phyloP scores from a whole-genome alignment of 2,329 filamentous ascomycete species.

The Alternaria hordeiaustralica region DNA sequence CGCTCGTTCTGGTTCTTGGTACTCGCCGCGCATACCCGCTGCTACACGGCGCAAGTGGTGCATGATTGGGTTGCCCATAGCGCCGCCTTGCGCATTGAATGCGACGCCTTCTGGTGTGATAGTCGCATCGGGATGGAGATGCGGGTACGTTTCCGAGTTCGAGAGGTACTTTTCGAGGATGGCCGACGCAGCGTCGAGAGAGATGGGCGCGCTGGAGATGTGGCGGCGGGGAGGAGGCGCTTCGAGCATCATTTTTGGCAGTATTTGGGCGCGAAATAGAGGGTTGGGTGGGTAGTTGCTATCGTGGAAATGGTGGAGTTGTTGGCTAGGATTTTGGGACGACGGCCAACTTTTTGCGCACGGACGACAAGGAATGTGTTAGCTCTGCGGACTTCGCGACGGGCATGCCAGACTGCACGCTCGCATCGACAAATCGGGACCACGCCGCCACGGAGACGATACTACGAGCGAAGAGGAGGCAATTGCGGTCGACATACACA shows the following conservation, averaged over 20 bases:
- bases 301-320: not conserved
- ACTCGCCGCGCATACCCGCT: conserved; percentile 60
- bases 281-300: not conserved
- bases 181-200: conserved; percentile 40
- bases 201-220: conserved; percentile 40
- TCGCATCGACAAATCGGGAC: not conserved
- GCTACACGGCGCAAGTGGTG: conserved; percentile 62
- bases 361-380: conserved; percentile 26
- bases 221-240: conserved; percentile 48
- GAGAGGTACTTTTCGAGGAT: conserved; percentile 51
- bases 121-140: conserved; percentile 58
- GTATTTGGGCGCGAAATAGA: not conserved
- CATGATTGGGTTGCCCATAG: conserved; percentile 56
- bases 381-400: conserved; percentile 25
- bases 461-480: not conserved
- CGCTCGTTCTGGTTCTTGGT: conserved; percentile 53
- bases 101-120: conserved; percentile 52
- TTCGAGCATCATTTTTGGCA: conserved; percentile 38
- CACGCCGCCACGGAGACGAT: not conserved
- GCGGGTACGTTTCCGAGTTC: conserved; percentile 49
- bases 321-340: not conserved
- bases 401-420: not conserved
- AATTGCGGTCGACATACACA: conserved; percentile 7
- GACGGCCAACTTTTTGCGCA: conserved; percentile 40
- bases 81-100: conserved; percentile 52